Percentiles rank a stretch among this genome's conserved stretches.
Conservation (phyloP, 768 basidiomycete species). For the Chalciporus piperatus region DNA sequence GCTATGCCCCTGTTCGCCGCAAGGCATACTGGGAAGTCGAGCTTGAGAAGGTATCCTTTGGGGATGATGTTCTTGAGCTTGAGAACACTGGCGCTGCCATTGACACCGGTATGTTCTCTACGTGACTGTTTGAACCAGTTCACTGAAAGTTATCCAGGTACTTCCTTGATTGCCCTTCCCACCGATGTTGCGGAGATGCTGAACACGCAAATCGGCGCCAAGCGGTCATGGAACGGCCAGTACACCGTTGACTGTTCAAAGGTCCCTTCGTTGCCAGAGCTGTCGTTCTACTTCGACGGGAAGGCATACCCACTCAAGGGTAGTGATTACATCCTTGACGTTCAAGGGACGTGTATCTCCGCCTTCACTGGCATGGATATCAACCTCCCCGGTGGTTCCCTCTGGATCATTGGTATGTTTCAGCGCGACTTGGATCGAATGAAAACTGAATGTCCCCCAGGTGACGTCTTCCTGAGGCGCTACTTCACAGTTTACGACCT, state of each 20-base stretch:
- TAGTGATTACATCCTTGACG: constrained; percentile 85
- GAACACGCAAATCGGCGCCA: constrained; percentile 92
- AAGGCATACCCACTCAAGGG: constrained; percentile 77
- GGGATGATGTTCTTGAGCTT: constrained; percentile 82
- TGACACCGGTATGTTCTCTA: constrained; percentile 63
- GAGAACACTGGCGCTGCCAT: constrained; percentile 94
- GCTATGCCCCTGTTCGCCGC: constrained; percentile 87
- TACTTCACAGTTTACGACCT: constrained; percentile 91
- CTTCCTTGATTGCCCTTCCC: constrained; percentile 91
- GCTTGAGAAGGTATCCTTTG: constrained; percentile 82
- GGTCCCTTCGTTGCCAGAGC: constrained; percentile 78
- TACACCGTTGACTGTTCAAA: constrained; percentile 87
- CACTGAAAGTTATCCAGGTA: constrained; percentile 47
- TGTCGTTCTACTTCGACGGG: constrained; percentile 82
- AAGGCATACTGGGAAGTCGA: constrained; percentile 99
- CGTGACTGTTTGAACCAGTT: neutral
- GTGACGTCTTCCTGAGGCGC: constrained; percentile 89
- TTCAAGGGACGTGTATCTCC: constrained; percentile 91
- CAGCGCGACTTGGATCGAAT: neutral
- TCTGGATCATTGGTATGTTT: constrained; percentile 84
- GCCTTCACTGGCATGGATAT: constrained; percentile 92
- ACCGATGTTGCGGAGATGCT: constrained; percentile 97
- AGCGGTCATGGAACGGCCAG: constrained; percentile 94
- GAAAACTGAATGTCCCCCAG: constrained; percentile 31
- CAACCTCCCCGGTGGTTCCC: constrained; percentile 70